phyloP scores from a whole-genome alignment of 257 asterid species.

The Capsicum chinense region DNA sequence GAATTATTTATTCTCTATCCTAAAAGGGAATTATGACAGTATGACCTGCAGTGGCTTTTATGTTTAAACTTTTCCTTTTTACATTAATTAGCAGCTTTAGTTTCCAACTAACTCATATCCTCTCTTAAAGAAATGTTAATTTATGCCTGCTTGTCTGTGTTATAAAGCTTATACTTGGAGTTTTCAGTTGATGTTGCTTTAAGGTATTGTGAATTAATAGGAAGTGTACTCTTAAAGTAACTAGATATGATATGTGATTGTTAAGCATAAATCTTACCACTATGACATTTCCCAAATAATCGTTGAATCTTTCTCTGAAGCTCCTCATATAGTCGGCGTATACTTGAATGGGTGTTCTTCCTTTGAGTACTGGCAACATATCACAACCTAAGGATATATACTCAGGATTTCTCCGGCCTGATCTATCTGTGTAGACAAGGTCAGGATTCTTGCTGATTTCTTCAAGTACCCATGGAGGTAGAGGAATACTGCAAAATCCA shows the following conservation, averaged over 20 bases:
- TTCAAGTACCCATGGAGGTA: conserved; percentile 97
- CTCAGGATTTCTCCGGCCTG: conserved; percentile 90
- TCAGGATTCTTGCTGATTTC: conserved; percentile 89
- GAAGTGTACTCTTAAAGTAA: not conserved
- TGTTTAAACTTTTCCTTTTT: not conserved
- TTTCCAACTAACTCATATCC: not conserved
- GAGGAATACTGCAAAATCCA: conserved; percentile 70
- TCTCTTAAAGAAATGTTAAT: not conserved
- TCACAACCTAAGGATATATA: conserved; percentile 89
- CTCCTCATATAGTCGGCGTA: conserved; percentile 84
- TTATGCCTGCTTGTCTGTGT: not conserved
- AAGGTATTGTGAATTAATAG: not conserved
- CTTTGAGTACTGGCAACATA: conserved; percentile 76
- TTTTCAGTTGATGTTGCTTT: conserved; percentile 21
- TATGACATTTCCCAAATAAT: conserved; percentile 69
- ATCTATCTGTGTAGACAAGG: conserved; percentile 82
- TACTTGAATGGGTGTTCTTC: conserved; percentile 93
- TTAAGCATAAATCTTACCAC: conserved; percentile 53
- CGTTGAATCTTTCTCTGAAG: conserved; percentile 70
- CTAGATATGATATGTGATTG: conserved; percentile 28
- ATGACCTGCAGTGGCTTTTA: not conserved
- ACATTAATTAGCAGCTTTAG: not conserved
- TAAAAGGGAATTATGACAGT: not conserved
- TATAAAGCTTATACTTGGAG: not conserved
- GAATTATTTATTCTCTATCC: not conserved